These are phyloP conservation scores for Botryobasidium botryosum DNA, from an alignment of 768 basidiomycete genomes.

Conservation along the genomic window DNA sequence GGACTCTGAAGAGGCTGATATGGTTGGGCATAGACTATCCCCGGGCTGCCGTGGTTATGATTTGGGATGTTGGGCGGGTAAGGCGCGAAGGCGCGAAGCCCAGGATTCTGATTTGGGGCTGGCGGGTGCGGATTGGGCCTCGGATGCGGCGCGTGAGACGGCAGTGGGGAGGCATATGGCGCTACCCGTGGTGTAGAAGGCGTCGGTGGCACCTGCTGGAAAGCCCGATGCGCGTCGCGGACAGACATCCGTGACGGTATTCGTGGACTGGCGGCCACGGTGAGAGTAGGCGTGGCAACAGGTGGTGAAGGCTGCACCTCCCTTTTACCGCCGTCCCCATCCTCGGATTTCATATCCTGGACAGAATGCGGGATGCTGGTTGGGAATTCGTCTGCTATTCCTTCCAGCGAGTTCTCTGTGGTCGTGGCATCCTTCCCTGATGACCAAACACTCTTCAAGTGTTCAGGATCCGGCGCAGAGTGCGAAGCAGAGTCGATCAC, in stretches of 20 bases:
- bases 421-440: slow-evolving; percentile 43
- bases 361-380: slow-evolving; percentile 54
- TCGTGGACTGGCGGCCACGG: slow-evolving; percentile 40
- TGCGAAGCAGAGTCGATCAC: slow-evolving; percentile 51
- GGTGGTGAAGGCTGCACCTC: slow-evolving; percentile 53
- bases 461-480: slow-evolving; percentile 51
- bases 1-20: no score
- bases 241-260: slow-evolving; percentile 21
- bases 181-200: not conserved
- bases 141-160: not conserved
- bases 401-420: slow-evolving; percentile 64
- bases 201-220: slow-evolving; percentile 2
- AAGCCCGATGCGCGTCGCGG: slow-evolving; percentile 3
- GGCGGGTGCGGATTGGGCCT: not conserved
- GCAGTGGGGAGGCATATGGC: not conserved
- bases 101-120: not conserved
- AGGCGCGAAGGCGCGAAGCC: not conserved
- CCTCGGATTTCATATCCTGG: slow-evolving; percentile 76
- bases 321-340: slow-evolving; percentile 37
- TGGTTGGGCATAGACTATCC: not conserved
- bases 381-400: slow-evolving; percentile 68
- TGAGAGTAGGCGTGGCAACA: slow-evolving; percentile 18
- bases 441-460: slow-evolving; percentile 70
- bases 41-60: not conserved
- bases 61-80: not conserved